Evolutionary conservation across 768 basidiomycete genomes (phyloP).

Genomic region (Leucogyrophana mollusca): DNA sequence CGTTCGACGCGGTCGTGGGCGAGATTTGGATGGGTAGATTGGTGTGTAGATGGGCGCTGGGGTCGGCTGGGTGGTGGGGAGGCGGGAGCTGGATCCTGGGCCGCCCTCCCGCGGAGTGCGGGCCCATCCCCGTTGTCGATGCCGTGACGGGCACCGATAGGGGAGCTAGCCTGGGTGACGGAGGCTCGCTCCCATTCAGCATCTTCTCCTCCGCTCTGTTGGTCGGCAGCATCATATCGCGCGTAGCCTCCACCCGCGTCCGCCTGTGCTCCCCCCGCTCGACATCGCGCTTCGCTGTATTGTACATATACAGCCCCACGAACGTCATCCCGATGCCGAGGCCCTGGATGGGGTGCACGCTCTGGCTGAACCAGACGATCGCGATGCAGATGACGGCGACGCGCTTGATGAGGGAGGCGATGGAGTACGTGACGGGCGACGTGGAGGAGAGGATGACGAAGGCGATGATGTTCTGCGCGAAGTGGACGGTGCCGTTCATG

Average conservation of each 20-base stretch:
- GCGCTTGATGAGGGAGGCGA: slow-evolving; percentile 96
- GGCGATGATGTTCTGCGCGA: slow-evolving; percentile 95
- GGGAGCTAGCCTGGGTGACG: slow-evolving; percentile 8
- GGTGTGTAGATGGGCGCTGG: slow-evolving; percentile 4
- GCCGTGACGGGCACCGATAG: slow-evolving; percentile 5
- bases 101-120: slow-evolving; percentile 12
- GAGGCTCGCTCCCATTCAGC: slow-evolving; percentile 39
- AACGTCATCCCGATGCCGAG: slow-evolving; percentile 92
- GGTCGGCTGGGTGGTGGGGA: slow-evolving; percentile 8
- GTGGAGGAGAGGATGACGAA: slow-evolving; percentile 95
- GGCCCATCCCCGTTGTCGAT: slow-evolving; percentile 24
- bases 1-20: slow-evolving; percentile 14
- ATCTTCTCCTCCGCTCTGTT: slow-evolving; percentile 60
- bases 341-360: slow-evolving; percentile 80
- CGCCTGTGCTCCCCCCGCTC: slow-evolving; percentile 91
- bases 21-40: slow-evolving; percentile 14
- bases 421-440: slow-evolving; percentile 98
- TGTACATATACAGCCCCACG: slow-evolving; percentile 92
- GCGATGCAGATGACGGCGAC: slow-evolving; percentile 98
- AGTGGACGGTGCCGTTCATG: slow-evolving; percentile 95
- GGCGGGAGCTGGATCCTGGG: slow-evolving; percentile 5
- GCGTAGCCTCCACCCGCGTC: slow-evolving; percentile 70
- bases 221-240: slow-evolving; percentile 66
- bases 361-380: slow-evolving; percentile 93
- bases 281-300: slow-evolving; percentile 89